Evolutionary conservation across 2,329 filamentous ascomycete species (phyloP), one percentile per base, ranked within the genome.

Genomic region (Tolypocladium cylindrosporum): DNA sequence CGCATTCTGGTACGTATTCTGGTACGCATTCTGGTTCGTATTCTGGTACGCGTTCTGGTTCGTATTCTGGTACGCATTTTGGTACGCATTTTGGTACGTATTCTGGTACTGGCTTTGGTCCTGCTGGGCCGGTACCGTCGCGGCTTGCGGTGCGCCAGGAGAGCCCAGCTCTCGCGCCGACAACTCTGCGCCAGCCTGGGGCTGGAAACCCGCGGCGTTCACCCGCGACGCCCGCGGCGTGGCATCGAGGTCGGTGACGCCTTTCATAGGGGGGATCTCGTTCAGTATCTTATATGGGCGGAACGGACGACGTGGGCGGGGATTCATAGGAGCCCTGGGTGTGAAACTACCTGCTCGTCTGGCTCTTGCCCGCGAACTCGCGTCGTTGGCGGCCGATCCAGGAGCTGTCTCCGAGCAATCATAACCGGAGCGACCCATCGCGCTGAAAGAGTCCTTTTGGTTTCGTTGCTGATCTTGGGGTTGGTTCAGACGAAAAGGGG

Each of bases 191-290:
- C 8, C 45, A 3, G 16, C 27, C 27, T 34, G 27, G 2, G 45
- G 8, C 16, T 50, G 27, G 45, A 16, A 11, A 16, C 27, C 39
- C 16, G n/a, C 13, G 1, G 1, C 16, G 31, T 54, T 54, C 19
- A 40, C 13, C 6, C 34, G 31, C 50, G 51, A 57, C 4, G 56
- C 56, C 37, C 56, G 56, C 13, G 56, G 56, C 24, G 56, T 57
- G 31, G 51, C 50, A 34, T 54, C n/a, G 4, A 42, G 36, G 4
- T 57, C 56, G 27, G 19, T 10, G 41, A 42, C 11, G 31, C 54
- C 54, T 55, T 39, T 9, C 8, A 52, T 3, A 27, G 10, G 16
- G 16, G n/a, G 8, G 10, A 13, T 37, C 14, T 43, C 7, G 42
- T 27, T 42, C 43, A 48, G 41, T 34, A 8, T 55, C 27, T 50